Conservation (phyloP, 2,329 filamentous ascomycete species). For the Colletotrichum spinosum region DNA sequence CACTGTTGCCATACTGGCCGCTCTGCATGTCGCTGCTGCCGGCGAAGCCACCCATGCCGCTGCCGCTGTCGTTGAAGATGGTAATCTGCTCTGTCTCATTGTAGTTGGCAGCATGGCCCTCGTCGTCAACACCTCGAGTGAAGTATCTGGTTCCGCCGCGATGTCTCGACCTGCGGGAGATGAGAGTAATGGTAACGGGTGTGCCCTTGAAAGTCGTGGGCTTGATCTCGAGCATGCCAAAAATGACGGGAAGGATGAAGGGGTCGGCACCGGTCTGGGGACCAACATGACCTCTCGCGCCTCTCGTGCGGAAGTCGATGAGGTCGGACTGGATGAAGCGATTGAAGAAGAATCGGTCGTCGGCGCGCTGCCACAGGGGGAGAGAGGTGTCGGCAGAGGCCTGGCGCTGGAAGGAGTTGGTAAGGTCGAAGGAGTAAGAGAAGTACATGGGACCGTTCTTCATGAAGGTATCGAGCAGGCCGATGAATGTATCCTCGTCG, state of each 20-base stretch:
- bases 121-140: constrained; percentile 91
- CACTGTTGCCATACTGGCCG: constrained; percentile 70
- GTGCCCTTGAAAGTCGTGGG: constrained; percentile 88
- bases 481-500: constrained; percentile 93
- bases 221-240: constrained; percentile 93
- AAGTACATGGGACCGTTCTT: constrained; percentile 94
- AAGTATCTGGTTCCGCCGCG: constrained; percentile 94
- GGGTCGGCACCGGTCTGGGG: constrained; percentile 85
- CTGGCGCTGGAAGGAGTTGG: constrained; percentile 96
- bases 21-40: constrained; percentile 82
- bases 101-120: constrained; percentile 97
- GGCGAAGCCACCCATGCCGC: constrained; percentile 82
- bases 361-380: constrained; percentile 90
- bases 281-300: constrained; percentile 72
- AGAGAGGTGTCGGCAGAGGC: constrained; percentile 76
- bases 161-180: constrained; percentile 89
- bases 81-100: constrained; percentile 97
- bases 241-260: constrained; percentile 95
- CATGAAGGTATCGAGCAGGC: constrained; percentile 83
- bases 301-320: constrained; percentile 83
- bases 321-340: constrained; percentile 90
- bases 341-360: constrained; percentile 99
- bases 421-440: constrained; percentile 96
- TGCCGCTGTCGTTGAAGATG: constrained; percentile 84
- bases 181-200: constrained; percentile 85